Conservation (phyloP, 1,284 basidiomycete genomes). For the Vanrija sp. region DNA sequence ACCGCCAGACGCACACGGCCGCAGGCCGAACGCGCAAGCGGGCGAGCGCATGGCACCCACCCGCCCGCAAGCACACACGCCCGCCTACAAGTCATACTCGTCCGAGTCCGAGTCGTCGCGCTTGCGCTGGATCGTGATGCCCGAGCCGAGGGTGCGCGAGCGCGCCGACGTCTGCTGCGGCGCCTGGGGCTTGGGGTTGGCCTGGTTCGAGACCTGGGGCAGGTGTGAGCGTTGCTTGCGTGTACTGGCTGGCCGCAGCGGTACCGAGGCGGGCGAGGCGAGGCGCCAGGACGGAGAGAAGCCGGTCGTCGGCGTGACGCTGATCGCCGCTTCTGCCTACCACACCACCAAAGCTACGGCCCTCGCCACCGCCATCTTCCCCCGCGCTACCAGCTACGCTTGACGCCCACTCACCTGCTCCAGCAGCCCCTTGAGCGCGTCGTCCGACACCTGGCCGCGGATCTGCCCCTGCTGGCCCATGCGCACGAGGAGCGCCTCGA, state of each 20-base stretch:
- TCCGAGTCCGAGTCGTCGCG: slow-evolving; percentile 49
- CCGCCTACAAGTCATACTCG: slow-evolving; percentile 47
- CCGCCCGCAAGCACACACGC: too few species aligned
- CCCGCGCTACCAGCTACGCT: background rate
- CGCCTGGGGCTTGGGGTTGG: slow-evolving; percentile 25
- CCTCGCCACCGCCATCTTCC: background rate
- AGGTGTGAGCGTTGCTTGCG: background rate
- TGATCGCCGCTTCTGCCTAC: background rate
- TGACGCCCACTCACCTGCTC: slow-evolving; percentile 66
- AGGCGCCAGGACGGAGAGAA: background rate
- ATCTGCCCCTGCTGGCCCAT: slow-evolving; percentile 95
- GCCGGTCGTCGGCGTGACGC: background rate
- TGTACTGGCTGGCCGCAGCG: background rate
- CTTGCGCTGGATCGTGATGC: slow-evolving; percentile 50
- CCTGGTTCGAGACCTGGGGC: slow-evolving; percentile 37
- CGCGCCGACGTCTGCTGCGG: slow-evolving; percentile 29
- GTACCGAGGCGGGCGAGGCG: too few species aligned
- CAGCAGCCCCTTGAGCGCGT: slow-evolving; percentile 82
- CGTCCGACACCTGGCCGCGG: slow-evolving; percentile 76
- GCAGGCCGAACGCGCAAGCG: too few species aligned
- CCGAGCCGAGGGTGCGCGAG: slow-evolving; percentile 40
- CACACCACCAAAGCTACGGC: too few species aligned
- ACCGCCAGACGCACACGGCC: too few species aligned
- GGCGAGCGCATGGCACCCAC: too few species aligned
- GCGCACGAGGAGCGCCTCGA: slow-evolving; percentile 76